Base-by-base conservation (phyloP, 1,139 yeast species). In the Saccharomyces pastorianus region DNA sequence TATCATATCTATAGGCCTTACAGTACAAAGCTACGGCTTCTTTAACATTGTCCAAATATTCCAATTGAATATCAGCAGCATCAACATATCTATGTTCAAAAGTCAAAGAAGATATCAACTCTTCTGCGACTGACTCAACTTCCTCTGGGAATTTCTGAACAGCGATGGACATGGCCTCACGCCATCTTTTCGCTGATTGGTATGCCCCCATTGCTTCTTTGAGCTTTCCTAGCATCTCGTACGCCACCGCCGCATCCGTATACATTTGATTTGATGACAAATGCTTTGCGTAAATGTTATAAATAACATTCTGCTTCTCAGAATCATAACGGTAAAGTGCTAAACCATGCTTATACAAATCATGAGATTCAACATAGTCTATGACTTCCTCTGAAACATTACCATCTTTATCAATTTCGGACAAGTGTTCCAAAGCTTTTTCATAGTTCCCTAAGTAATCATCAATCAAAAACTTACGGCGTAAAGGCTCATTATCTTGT, bases 381-480 rank as follows among this genome's bases (percentile, higher is more conserved):
- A 83, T 76, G 51, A 88, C 77, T 68, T 89, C 96, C 4, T 72
- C 75, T 25, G 78, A 75, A 17, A 80, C 78, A 17, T 62, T 64
- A 9, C 65, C 73, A 5, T 66, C 70, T 44, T 64, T 59, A 26
- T 67, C 83, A 51, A 84, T 74, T 56, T 81, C 81, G 56, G 80
- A 73, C 44, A 93, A 75, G 71, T 88, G 84, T 9, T 65, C 72
- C 59, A 93, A 74, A 0, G 97, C 98, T 66, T 80, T 82, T 42
- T 77, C 79, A 66, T 78, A 76, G 47, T 83, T 79, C 64, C 84
- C 82, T 69, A 95, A 78, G 65, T 84, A 77, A 53, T 88, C 85
- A 67, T 95, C 99, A 61, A 95, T 87, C 65, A 83, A 73, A 65
- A 88, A 91, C 65, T 80, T 78, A 62, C 84, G 82, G 56, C 96